Conservation (phyloP, 1,284 basidiomycete genomes). For the Cutaneotrichosporon cyanovorans region DNA sequence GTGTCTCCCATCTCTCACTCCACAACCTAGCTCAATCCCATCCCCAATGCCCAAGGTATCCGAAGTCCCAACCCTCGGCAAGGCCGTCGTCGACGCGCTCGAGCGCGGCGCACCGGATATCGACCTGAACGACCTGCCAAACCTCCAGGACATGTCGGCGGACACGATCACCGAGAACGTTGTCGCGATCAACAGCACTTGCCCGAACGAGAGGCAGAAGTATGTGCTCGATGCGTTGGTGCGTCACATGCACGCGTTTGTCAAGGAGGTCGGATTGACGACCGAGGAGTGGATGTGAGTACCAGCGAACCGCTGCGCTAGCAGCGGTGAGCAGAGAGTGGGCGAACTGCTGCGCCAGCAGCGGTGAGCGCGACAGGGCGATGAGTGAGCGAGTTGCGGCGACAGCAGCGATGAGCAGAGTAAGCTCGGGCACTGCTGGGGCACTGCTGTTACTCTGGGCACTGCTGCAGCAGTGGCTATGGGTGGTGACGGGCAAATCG, state of each 20-base stretch:
- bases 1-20: background rate
- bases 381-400: too few species aligned
- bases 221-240: conserved; percentile 52
- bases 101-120: conserved; percentile 18
- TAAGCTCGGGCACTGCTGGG: too few species aligned
- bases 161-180: conserved; percentile 57
- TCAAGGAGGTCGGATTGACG: conserved; percentile 64
- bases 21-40: background rate
- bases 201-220: conserved; percentile 49
- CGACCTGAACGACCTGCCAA: conserved; percentile 47
- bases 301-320: too few species aligned
- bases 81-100: conserved; percentile 18
- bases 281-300: conserved; percentile 73
- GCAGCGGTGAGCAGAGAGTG: background rate
- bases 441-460: too few species aligned
- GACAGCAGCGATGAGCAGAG: too few species aligned
- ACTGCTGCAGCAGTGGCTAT: too few species aligned
- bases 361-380: too few species aligned
- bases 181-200: conserved; percentile 49
- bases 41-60: conserved; percentile 14
- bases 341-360: background rate
- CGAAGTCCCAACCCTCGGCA: conserved; percentile 18
- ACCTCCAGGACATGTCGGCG: conserved; percentile 43
- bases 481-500: too few species aligned
- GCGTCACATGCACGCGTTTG: conserved; percentile 62